phyloP scores from a whole-genome alignment of 352 stramenopile species.

The Pythium chondricola region DNA sequence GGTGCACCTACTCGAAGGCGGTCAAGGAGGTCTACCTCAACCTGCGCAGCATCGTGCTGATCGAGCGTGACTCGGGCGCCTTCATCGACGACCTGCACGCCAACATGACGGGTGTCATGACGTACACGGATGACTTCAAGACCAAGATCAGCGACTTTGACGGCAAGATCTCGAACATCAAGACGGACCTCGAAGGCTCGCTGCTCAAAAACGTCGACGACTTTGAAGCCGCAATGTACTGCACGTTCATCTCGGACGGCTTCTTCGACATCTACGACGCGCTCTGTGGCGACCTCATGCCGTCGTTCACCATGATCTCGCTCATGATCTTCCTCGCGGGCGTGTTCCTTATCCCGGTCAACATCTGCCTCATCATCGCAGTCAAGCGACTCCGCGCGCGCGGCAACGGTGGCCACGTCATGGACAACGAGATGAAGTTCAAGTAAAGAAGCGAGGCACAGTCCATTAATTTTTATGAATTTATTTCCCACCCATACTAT shows the following conservation, averaged over 20 bases:
- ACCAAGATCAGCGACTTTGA: conserved; percentile 33
- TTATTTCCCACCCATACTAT: too few species aligned
- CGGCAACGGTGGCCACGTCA: conserved; percentile 39
- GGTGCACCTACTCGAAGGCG: conserved; percentile 12
- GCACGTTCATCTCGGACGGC: conserved; percentile 43
- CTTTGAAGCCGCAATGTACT: conserved; percentile 59
- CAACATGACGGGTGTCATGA: conserved; percentile 25
- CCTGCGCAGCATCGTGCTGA: conserved; percentile 5
- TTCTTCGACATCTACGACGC: conserved; percentile 42
- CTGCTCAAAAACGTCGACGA: conserved; percentile 50
- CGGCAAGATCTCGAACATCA: conserved; percentile 34
- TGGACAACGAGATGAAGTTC: conserved; percentile 59
- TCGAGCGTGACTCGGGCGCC: conserved; percentile 16
- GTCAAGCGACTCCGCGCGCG: conserved; percentile 52
- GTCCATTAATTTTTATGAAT: too few species aligned
- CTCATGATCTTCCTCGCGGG: conserved; percentile 65
- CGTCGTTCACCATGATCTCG: conserved; percentile 65
- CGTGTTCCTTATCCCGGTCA: conserved; percentile 61
- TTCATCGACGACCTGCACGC: conserved; percentile 28
- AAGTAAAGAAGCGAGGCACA: conserved; percentile 31
- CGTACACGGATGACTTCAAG: conserved; percentile 34
- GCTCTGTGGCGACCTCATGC: conserved; percentile 56
- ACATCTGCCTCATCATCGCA: conserved; percentile 63
- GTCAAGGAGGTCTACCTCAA: conserved; percentile 16
- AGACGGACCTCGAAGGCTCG: conserved; percentile 26